Percentiles rank a stretch among this genome's conserved stretches.
These are phyloP conservation scores for Candida freyschussii DNA, from an alignment of 1,139 yeast species.

Conservation along the genomic window DNA sequence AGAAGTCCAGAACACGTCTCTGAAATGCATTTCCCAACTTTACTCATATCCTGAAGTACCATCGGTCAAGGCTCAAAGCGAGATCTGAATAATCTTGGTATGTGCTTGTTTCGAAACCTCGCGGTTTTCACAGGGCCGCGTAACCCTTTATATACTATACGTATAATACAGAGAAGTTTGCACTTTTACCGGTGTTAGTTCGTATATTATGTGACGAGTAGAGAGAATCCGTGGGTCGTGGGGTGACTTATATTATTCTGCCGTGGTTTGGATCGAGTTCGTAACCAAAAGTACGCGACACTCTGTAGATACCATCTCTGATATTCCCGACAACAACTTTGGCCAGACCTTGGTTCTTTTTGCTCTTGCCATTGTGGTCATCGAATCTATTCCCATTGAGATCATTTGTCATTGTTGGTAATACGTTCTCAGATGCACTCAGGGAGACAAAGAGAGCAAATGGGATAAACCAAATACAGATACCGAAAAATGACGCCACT, in stretches of 20 bases:
- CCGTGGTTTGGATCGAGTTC: conserved; percentile 61
- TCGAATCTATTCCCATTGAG: conserved; percentile 22
- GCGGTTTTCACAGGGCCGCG: too few relatives aligned
- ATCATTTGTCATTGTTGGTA: conserved; percentile 50
- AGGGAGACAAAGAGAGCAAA: conserved; percentile 87
- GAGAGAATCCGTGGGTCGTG: too few relatives aligned
- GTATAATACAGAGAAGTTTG: too few relatives aligned
- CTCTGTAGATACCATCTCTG: conserved; percentile 45
- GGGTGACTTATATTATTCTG: conserved; percentile 33
- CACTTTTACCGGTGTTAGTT: too few relatives aligned
- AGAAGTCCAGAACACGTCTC: conserved; percentile 26
- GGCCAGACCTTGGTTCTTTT: conserved; percentile 49
- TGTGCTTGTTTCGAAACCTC: too few relatives aligned
- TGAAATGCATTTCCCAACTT: conserved; percentile 12
- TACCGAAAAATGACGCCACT: conserved; percentile 89
- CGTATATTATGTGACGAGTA: too few relatives aligned
- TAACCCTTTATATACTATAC: too few relatives aligned
- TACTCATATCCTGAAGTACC: too few relatives aligned
- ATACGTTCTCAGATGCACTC: conserved; percentile 85
- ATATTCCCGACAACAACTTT: conserved; percentile 56
- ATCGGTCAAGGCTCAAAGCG: too few relatives aligned
- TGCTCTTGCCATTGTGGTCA: conserved; percentile 28
- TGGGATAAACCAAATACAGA: conserved; percentile 92
- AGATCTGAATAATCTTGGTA: too few relatives aligned
- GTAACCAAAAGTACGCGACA: conserved; percentile 52